Evolutionary conservation across 2,329 filamentous ascomycete species (phyloP), one percentile per base, ranked within the genome.

Genomic region (Aspergillus aculeatinus): DNA sequence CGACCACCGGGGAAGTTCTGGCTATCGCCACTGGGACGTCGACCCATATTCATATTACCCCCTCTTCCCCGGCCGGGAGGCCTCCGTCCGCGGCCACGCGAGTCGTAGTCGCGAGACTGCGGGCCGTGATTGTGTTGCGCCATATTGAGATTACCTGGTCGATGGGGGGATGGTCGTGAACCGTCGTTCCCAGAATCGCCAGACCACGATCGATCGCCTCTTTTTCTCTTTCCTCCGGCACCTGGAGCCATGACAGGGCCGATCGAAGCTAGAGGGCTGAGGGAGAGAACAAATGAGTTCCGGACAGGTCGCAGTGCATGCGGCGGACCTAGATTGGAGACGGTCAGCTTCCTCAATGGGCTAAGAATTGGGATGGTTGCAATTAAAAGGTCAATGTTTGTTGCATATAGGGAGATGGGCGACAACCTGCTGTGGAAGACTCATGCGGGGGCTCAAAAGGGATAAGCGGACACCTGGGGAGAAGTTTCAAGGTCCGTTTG

Each of bases 181-280:
- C 67, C 68, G 65, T 79, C 76, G 68, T 75, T 74, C 48, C 70
- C 69, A 49, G 74, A 74, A 61, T 81, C 78, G 56, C 75, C 74
- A 48, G 78, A 77, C 71, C 74, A 80, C 44, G 73, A 73, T 67
- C 79, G 72, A 58, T 81, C 79, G 57, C 68, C 71, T 70, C 79
- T 73, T 78, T 87, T 87, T 63, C 85, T 80, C 78, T 87, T 88
- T 57, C 77, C 76, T 64, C 76, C 75, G 58, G 74, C 74, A 65
- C 73, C 74, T 65, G 80, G 82, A 72, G 82, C 77, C 83, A 85
- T 85, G 71, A 64, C 71, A 66, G 68, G 68, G 67, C 54, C 54
- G 42, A 62, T 60, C 63, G 65, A 61, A 66, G 55, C 68, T 66
- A 66, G 59, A 68, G 63, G 58, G 66, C 64, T 70, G 65, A 68